Evolutionary conservation across 2,329 filamentous ascomycete genomes (phyloP).

Genomic region (Triangularia setosa): DNA sequence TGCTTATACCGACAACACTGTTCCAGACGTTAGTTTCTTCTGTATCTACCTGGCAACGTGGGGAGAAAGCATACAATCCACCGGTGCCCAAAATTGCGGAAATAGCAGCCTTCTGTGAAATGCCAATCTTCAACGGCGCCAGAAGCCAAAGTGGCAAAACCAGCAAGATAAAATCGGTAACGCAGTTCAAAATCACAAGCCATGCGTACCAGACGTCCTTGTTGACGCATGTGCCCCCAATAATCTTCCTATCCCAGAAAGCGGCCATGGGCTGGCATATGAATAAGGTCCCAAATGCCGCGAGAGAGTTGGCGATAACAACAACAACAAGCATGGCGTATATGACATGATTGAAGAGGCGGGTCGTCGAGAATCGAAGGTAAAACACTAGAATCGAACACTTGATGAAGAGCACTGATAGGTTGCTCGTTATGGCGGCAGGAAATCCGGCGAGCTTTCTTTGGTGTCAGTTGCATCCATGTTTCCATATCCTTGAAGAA

Average conservation of each 20-base stretch:
- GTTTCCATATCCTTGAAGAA: background rate
- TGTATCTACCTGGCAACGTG: background rate
- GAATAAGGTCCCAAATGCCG: constrained; percentile 14
- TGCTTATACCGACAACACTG: constrained; percentile 21
- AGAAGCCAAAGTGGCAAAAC: constrained; percentile 19
- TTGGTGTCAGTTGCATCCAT: background rate
- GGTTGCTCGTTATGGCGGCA: constrained; percentile 9
- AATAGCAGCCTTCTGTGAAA: constrained; percentile 16
- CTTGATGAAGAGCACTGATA: constrained; percentile 18
- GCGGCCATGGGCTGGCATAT: constrained; percentile 14
- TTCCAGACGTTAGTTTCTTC: background rate
- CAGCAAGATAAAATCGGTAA: constrained; percentile 16
- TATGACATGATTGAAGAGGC: constrained; percentile 11
- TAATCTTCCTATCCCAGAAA: constrained; percentile 7
- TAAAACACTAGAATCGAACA: constrained; percentile 21
- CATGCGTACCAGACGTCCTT: constrained; percentile 13
- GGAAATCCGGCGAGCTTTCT: constrained; percentile 14
- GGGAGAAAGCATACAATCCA: constrained; percentile 17
- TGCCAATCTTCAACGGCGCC: constrained; percentile 9
- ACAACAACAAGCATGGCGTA: constrained; percentile 14
- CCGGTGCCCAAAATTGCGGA: constrained; percentile 18
- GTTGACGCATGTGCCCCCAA: constrained; percentile 7
- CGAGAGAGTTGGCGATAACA: constrained; percentile 9
- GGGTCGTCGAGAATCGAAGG: constrained; percentile 20
- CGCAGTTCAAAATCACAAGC: constrained; percentile 14